Conservation (phyloP, 2,329 filamentous ascomycete genomes). For the Ophiocordyceps camponoti-leonardi region DNA sequence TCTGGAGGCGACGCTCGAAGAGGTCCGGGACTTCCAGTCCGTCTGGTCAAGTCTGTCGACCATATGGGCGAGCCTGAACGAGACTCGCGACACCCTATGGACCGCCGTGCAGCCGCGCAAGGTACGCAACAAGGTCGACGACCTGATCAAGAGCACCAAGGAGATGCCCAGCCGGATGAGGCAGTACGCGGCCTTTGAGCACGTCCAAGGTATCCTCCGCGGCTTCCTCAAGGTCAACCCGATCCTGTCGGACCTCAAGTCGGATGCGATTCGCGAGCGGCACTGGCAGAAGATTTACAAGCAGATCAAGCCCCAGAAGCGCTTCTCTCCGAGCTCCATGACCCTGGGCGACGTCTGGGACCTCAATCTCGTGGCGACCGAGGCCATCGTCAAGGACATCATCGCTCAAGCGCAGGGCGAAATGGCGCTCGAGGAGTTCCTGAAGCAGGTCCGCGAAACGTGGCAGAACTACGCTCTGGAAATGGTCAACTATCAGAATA, state of each 20-base stretch:
- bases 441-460: conserved; percentile 88
- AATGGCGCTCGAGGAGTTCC: conserved; percentile 94
- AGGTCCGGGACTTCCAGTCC: conserved; percentile 96
- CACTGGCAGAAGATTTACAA: conserved; percentile 99
- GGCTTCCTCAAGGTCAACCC: conserved; percentile 83
- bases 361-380: conserved; percentile 73
- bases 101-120: conserved; percentile 90
- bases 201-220: conserved; percentile 81
- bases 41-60: conserved; percentile 93
- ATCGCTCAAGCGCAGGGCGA: conserved; percentile 93
- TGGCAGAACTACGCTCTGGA: conserved; percentile 95
- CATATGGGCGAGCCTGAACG: conserved; percentile 92
- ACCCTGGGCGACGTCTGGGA: conserved; percentile 99
- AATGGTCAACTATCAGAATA: conserved; percentile 93
- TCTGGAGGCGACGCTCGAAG: conserved; percentile 76
- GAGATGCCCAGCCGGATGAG: conserved; percentile 99
- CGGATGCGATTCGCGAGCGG: conserved; percentile 85
- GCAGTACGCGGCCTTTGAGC: conserved; percentile 98
- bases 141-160: conserved; percentile 92
- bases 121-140: conserved; percentile 74
- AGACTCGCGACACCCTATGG: conserved; percentile 85
- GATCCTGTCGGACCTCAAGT: conserved; percentile 78
- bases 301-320: conserved; percentile 75
- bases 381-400: conserved; percentile 78
- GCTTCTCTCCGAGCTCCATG: conserved; percentile 87